phyloP scores from a whole-genome alignment of 2,329 filamentous ascomycete genomes.

The Penicillium psychrosexuale region DNA sequence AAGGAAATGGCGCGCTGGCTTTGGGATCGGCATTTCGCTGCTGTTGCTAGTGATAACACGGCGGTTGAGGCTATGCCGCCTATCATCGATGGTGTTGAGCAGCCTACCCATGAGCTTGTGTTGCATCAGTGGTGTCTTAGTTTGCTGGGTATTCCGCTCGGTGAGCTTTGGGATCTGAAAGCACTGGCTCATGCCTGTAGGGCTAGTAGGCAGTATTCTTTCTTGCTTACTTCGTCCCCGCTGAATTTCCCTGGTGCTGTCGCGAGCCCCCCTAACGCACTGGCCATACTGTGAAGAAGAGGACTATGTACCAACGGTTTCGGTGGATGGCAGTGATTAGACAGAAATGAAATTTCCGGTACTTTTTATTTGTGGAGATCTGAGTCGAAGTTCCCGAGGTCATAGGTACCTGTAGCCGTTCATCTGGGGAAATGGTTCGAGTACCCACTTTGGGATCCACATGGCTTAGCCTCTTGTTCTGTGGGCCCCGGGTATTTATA shows the following conservation, averaged over 20 bases:
- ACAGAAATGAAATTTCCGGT: not conserved
- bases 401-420: not conserved
- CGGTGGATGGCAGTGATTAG: no score
- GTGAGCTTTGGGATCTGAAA: conserved; percentile 48
- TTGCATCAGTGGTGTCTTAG: conserved; percentile 44
- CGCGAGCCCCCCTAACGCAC: conserved; percentile 32
- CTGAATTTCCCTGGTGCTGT: conserved; percentile 44
- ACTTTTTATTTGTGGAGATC: not conserved
- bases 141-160: conserved; percentile 46
- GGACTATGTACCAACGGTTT: not conserved
- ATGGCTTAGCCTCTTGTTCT: not conserved
- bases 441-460: not conserved
- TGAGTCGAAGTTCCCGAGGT: not conserved
- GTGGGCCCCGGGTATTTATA: conserved; percentile 1
- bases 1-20: conserved; percentile 52
- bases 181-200: conserved; percentile 38
- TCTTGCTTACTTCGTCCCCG: conserved; percentile 45
- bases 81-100: conserved; percentile 14
- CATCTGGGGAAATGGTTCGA: not conserved
- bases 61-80: conserved; percentile 28
- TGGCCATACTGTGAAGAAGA: conserved; percentile 22
- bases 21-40: conserved; percentile 52
- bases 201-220: conserved; percentile 40
- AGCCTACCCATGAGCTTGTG: conserved; percentile 16
- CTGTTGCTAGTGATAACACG: conserved; percentile 27